phyloP scores from a whole-genome alignment of 1,284 basidiomycete species.

The Boletus hoseneyae region DNA sequence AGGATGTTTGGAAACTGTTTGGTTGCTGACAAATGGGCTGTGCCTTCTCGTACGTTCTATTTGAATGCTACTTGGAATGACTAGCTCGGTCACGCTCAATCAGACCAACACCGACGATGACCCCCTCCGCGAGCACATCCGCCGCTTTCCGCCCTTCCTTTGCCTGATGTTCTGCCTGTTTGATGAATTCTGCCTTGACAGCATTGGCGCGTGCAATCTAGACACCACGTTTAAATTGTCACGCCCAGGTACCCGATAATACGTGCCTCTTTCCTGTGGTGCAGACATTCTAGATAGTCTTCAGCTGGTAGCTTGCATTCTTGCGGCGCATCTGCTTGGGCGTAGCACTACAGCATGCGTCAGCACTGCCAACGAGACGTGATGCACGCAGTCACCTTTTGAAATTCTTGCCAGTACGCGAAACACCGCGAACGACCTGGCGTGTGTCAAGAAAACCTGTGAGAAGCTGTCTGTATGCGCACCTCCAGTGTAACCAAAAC shows the following conservation, averaged over 20 bases:
- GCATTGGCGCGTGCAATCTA: conserved; percentile 74
- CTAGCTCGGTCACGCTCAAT: conserved; percentile 51
- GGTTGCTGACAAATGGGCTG: conserved; percentile 34
- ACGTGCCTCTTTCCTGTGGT: conserved; percentile 84
- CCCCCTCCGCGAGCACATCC: conserved; percentile 71
- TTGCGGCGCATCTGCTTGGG: conserved; percentile 71
- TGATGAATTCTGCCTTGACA: conserved; percentile 72
- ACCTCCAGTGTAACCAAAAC: conserved; percentile 35
- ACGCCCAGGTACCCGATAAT: conserved; percentile 18
- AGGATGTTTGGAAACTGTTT: conserved; percentile 45
- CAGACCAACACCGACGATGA: conserved; percentile 70
- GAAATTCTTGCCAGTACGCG: conserved; percentile 90
- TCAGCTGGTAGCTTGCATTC: conserved; percentile 75
- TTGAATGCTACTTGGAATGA: conserved; percentile 11
- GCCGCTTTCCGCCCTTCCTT: conserved; percentile 70
- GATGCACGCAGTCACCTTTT: conserved; percentile 50
- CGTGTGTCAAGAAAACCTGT: conserved; percentile 12
- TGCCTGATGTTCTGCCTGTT: conserved; percentile 61
- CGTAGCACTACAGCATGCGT: conserved; percentile 69
- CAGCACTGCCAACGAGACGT: conserved; percentile 2
- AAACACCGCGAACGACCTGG: conserved; percentile 88
- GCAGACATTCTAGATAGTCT: conserved; percentile 93
- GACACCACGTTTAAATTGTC: conserved; percentile 2
- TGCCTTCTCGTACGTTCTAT: conserved; percentile 17
- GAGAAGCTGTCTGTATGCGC: background rate